A percentile compares a stretch with the other conserved stretches of the same genome.
These are phyloP conservation scores for Malbranchea cinnamomea DNA, from an alignment of 2,329 filamentous ascomycete genomes.

Conservation along the genomic window DNA sequence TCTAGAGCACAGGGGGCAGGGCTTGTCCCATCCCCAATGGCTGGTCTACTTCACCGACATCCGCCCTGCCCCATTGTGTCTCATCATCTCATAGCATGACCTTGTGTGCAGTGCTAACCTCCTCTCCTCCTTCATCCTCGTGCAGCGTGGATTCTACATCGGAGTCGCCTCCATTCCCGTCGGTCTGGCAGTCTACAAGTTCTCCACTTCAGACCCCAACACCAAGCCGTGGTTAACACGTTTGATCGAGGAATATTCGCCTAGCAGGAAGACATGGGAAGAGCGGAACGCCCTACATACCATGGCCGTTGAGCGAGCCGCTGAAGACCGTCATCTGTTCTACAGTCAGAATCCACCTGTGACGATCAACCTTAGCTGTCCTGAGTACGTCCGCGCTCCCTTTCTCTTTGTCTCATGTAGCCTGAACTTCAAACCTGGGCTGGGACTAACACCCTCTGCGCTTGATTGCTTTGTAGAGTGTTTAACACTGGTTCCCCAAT, in stretches of 20 bases:
- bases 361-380: constrained; percentile 42
- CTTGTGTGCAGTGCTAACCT: background rate
- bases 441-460: constrained; percentile 1
- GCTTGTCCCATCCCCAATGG: background rate
- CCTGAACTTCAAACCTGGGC: background rate
- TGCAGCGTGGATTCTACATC: constrained; percentile 34
- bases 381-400: constrained; percentile 42
- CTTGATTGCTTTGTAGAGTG: constrained; percentile 28
- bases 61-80: constrained; percentile 1
- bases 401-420: background rate
- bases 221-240: constrained; percentile 26
- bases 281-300: constrained; percentile 46
- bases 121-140: no score
- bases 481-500: constrained; percentile 49
- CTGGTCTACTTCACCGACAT: background rate
- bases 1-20: background rate
- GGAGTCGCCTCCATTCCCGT: constrained; percentile 28
- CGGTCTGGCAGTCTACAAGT: constrained; percentile 28
- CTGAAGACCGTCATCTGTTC: constrained; percentile 47
- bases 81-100: no score
- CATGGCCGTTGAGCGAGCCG: constrained; percentile 46
- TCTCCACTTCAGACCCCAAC: constrained; percentile 23
- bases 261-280: constrained; percentile 38
- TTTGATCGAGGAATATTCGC: constrained; percentile 41
- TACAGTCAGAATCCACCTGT: constrained; percentile 27